Evolutionary conservation across 768 basidiomycete species (phyloP), one percentile per base, ranked within the genome.

Genomic region (Scleroderma bovista): DNA sequence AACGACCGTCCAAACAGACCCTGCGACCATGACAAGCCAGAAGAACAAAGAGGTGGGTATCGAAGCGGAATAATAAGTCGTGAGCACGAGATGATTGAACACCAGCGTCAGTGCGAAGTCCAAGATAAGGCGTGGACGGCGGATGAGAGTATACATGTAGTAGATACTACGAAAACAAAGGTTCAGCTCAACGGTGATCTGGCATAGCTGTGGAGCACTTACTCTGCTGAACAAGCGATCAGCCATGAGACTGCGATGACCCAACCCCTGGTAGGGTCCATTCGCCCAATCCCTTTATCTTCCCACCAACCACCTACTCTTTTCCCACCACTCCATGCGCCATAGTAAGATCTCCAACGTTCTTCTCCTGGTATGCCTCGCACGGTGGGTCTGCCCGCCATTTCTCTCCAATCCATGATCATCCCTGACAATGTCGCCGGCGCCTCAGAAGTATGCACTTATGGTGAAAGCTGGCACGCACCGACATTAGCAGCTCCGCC

Each of bases 361-460:
- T 81, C 78, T 47, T 79, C 78, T 16, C 81, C 84, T 20, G 81
- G 77, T 49, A 81, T 67, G 23, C 79, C 79, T 49, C 77, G 78
- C 19, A 87, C 81, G 0, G 93, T 93, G 3, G 88, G 82, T 46
- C 79, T 70, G 4, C 92, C 88, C 1, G 93, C 88, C 81, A 99
- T 86, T 67, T 97, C 89, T 41, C 93, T 78, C 96, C 96, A 99
- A 69, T 98, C 94, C 84, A 99, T 92, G 33, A 98, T 73, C 86
- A 93, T 90, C 3, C 86, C 87, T 86, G 53, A 49, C 46, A 41
- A 47, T 26, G 41, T 52, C 45, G 48, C 44, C 17, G 51, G 17
- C 46, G 41, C 17, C 33, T 43, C 47, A 34, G 17, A 38, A 23
- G 34, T n/a, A 29, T 29, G 32, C 15, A 24, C 26, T 23, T 34